Evolutionary conservation across 345 rosid species (phyloP).

Genomic region (Pelargonium nanum): DNA sequence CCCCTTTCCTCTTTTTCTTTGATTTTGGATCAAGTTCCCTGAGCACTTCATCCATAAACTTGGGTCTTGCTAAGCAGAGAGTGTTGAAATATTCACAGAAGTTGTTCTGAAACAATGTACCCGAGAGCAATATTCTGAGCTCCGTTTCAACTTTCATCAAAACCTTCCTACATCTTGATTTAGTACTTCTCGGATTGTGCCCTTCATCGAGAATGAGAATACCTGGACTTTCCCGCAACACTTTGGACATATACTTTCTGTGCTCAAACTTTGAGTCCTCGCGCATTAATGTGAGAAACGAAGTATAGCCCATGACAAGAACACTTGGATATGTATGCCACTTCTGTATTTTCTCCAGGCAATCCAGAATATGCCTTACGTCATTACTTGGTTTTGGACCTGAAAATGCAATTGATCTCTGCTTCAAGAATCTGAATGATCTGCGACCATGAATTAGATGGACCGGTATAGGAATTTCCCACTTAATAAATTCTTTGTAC

Average conservation of each 20-base stretch:
- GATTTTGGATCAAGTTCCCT: conserved; percentile 55
- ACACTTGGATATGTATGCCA: conserved; percentile 90
- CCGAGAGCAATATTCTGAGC: conserved; percentile 70
- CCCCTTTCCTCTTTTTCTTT: conserved; percentile 24
- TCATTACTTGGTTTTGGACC: conserved; percentile 67
- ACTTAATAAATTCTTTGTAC: conserved; percentile 91
- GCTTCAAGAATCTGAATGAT: conserved; percentile 47
- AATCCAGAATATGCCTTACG: conserved; percentile 81
- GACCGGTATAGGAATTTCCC: conserved; percentile 76
- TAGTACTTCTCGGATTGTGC: conserved; percentile 89
- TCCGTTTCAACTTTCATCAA: conserved; percentile 86
- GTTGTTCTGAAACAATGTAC: conserved; percentile 89
- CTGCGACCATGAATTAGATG: conserved; percentile 80
- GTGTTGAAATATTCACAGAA: conserved; percentile 94
- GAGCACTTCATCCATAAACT: conserved; percentile 61
- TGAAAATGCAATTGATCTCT: conserved; percentile 21
- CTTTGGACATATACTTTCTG: conserved; percentile 74
- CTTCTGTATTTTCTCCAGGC: conserved; percentile 79
- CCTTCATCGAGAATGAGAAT: conserved; percentile 79
- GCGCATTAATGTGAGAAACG: conserved; percentile 75
- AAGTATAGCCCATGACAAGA: conserved; percentile 95
- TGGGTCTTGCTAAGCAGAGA: conserved; percentile 79
- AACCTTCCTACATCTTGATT: conserved; percentile 76
- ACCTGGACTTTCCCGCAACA: conserved; percentile 81
- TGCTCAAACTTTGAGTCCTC: conserved; percentile 75